phyloP scores from a whole-genome alignment of 73 alveolate genomes.

The Breviolum minutum region DNA sequence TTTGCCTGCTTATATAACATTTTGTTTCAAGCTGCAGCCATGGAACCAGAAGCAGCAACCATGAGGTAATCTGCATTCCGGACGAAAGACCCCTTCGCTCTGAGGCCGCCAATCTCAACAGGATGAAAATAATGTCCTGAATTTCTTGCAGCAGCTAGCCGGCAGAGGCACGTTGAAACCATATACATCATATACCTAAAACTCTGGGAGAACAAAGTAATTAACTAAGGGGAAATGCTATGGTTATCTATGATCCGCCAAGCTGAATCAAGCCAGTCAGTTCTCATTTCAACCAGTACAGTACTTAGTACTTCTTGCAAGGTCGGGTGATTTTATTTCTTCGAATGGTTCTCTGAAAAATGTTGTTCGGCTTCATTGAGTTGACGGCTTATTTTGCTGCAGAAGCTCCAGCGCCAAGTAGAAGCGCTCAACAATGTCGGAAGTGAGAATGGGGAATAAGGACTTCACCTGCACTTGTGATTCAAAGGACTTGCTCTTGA shows the following conservation, averaged over 20 bases:
- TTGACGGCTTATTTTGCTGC: neutral
- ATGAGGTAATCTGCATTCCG: conserved; percentile 8
- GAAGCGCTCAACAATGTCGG: conserved; percentile 81
- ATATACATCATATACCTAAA: neutral
- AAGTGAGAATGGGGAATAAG: conserved; percentile 48
- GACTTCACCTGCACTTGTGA: conserved; percentile 7
- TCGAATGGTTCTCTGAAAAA: too few relatives aligned
- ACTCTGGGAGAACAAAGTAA: neutral
- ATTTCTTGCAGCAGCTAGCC: too few relatives aligned
- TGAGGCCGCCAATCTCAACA: conserved; percentile 28
- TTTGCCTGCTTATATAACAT: neutral
- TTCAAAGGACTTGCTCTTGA: too few relatives aligned
- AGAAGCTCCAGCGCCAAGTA: conserved; percentile 38
- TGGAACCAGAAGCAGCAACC: conserved; percentile 20
- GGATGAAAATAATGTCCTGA: conserved; percentile 52
- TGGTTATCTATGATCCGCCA: too few relatives aligned
- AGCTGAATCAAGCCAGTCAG: too few relatives aligned
- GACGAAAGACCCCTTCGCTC: conserved; percentile 33
- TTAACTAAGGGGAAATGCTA: too few relatives aligned
- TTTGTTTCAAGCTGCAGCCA: neutral
- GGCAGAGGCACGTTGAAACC: neutral
- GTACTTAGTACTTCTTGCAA: too few relatives aligned
- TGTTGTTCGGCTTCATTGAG: neutral
- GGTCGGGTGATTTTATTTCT: too few relatives aligned
- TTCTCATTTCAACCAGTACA: neutral